Base-by-base conservation (phyloP, 441 rosid species). In the Erodium moschatum region DNA sequence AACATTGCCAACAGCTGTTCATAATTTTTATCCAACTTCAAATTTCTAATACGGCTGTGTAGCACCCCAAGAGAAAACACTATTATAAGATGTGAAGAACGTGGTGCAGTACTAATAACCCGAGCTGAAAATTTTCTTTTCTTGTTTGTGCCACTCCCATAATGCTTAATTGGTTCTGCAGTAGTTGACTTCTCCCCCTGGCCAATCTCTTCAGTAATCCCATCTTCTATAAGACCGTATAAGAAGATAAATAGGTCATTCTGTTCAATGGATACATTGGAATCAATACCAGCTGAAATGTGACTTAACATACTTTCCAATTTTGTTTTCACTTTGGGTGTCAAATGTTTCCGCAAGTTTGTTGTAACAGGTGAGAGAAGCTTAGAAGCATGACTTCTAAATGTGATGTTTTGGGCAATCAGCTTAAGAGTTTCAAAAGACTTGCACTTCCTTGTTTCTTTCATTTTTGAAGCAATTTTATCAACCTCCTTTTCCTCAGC, bases 401-500 rank as follows among this genome's bases (percentile, higher is more conserved):
- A 95, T 66, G 95, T 90, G 67, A 90, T 69, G 67, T 73, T 81
- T 81, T 85, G 83, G 29, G 95, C 88, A 78, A 95, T 86, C 84
- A 91, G 65, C 78, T 82, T 83, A 77, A 92, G 80, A 62, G 96
- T 85, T 74, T 92, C 96, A 66, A 81, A 85, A 27, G 99, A 95
- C 80, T 74, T 89, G 74, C 81, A 74, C 77, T 77, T 82, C 82
- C 76, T 83, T 38, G 98, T 89, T 83, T 95, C 99, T 76, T 90
- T 95, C 98, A 90, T 95, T 77, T 91, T 95, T 33, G 86, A 80
- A 72, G 89, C 86, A 69, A 90, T 87, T 81, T 89, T 90, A 29
- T 81, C 89, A 76, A 84, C 98, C 70, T 90, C 97, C 72, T 90
- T 95, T 82, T 95, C 88, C 81, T 92, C 98, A 12, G 93, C 84